Evolutionary conservation across 2,329 filamentous ascomycete species (phyloP), one percentile per base, ranked within the genome.

Genomic region (Blastomyces percursus): DNA sequence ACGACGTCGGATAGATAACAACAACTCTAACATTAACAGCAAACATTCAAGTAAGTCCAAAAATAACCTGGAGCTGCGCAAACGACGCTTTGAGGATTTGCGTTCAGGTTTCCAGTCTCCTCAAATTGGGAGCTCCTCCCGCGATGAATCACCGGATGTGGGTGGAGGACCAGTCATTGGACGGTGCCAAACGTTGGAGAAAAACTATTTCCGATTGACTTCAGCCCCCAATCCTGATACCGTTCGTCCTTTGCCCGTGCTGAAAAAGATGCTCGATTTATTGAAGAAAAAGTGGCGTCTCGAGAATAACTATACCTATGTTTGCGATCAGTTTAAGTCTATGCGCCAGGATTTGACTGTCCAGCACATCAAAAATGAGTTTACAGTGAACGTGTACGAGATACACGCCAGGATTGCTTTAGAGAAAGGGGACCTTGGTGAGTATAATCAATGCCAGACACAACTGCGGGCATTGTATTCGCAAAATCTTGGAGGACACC

Each of bases 361-460:
- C 62, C 94, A 99, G 77, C 93, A 90, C 72, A 91, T 99, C 79
- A 92, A 91, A 78, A 96, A 91, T 76, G 90, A 95, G 61, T 97
- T 99, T 74, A 97, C 94, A 32, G 92, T 97, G 67, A 88, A 84
- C 66, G 94, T 96, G 57, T 99, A 99, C 77, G 94, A 99, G 79
- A 95, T 93, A 65, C 94, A 99, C 78, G 94, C 93, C 67, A 88
- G 94, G 65, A 97, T 99, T 78, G 94, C 94, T 69, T 82, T 99
- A 77, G 93, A 99, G 78, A 96, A 95, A 84, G 91, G 90, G 79
- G 94, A 99, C 82, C 85, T 97, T 81, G 93, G 94, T 99, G 94
- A 99, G 94, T 99, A 99, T 94, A 99, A 99, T 81, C 94, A 99
- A 84, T 99, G 94, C 78, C 94, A 99, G 81, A 97, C 94, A 72